These are phyloP conservation scores for Capillidium rhysosporum DNA, from an alignment of 371 early-diverging fungal genomes.

Conservation along the genomic window DNA sequence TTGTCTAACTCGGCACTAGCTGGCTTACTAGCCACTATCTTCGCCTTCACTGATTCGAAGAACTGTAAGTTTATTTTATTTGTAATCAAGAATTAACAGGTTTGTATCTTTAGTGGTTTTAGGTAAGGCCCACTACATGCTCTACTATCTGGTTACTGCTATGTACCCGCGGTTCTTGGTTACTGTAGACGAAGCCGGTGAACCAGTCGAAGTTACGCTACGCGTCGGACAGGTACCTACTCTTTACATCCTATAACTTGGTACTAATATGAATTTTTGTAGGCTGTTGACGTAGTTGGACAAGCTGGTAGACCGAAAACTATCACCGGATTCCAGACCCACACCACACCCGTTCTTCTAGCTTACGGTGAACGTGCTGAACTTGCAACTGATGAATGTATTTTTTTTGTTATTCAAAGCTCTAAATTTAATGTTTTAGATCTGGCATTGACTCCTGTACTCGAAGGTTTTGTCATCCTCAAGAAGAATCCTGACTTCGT, in stretches of 20 bases:
- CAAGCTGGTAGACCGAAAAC: slow-evolving; percentile 98
- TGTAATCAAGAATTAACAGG: neutral
- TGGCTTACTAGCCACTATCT: slow-evolving; percentile 64
- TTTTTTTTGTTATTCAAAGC: neutral
- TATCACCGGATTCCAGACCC: slow-evolving; percentile 97
- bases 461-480: slow-evolving; percentile 91
- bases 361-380: slow-evolving; percentile 95
- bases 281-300: slow-evolving; percentile 95
- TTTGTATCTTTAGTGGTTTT: neutral
- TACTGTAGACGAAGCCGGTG: slow-evolving; percentile 70
- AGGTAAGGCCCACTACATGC: slow-evolving; percentile 46
- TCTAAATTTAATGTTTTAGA: slow-evolving; percentile 15
- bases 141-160: slow-evolving; percentile 81
- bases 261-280: no score
- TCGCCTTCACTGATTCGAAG: slow-evolving; percentile 82
- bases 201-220: slow-evolving; percentile 60
- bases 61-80: slow-evolving; percentile 31
- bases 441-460: slow-evolving; percentile 48
- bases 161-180: slow-evolving; percentile 96
- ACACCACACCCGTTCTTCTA: slow-evolving; percentile 92
- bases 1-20: slow-evolving; percentile 82
- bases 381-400: slow-evolving; percentile 89
- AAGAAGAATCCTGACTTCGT: slow-evolving; percentile 79
- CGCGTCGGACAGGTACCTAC: slow-evolving; percentile 91
- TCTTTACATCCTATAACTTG: no score